Evolutionary conservation across 257 asterid genomes (phyloP).

Genomic region (Solanum rostratum): DNA sequence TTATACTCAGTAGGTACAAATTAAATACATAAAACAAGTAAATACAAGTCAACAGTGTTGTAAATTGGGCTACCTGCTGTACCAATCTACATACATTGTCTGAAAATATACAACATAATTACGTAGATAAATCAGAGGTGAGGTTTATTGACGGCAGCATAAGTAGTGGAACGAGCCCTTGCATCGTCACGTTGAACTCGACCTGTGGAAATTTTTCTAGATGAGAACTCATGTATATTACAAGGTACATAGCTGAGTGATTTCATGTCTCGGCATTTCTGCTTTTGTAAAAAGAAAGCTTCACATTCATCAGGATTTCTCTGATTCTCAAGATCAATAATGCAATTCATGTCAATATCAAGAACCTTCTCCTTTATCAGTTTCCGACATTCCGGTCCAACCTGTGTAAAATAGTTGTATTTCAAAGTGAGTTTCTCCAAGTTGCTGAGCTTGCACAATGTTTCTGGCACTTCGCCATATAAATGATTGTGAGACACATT

Average conservation of each 20-base stretch:
- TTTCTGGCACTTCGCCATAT: conserved; percentile 56
- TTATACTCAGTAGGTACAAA: background rate
- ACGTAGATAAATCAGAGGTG: background rate
- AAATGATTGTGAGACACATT: conserved; percentile 28
- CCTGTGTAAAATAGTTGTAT: conserved; percentile 38
- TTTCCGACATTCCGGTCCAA: conserved; percentile 51
- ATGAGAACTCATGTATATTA: background rate
- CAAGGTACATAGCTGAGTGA: conserved; percentile 26
- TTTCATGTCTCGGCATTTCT: conserved; percentile 24
- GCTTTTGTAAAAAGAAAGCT: conserved; percentile 21
- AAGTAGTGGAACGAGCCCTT: conserved; percentile 14
- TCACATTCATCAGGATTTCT: conserved; percentile 24
- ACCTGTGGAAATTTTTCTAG: background rate
- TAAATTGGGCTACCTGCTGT: background rate
- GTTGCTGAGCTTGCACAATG: conserved; percentile 23
- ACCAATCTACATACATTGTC: background rate
- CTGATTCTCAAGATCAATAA: conserved; percentile 41
- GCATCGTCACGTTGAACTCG: background rate
- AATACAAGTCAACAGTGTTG: background rate
- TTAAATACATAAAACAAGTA: background rate
- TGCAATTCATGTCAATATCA: conserved; percentile 43
- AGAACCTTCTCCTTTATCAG: conserved; percentile 28
- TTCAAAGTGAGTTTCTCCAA: conserved; percentile 20
- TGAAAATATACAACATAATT: background rate
- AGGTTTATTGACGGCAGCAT: conserved; percentile 11